A percentile compares a stretch with the other conserved stretches of the same genome.
Evolutionary conservation across 495 filamentous ascomycete species (phyloP).

Genomic region (Aspergillus taichungensis): DNA sequence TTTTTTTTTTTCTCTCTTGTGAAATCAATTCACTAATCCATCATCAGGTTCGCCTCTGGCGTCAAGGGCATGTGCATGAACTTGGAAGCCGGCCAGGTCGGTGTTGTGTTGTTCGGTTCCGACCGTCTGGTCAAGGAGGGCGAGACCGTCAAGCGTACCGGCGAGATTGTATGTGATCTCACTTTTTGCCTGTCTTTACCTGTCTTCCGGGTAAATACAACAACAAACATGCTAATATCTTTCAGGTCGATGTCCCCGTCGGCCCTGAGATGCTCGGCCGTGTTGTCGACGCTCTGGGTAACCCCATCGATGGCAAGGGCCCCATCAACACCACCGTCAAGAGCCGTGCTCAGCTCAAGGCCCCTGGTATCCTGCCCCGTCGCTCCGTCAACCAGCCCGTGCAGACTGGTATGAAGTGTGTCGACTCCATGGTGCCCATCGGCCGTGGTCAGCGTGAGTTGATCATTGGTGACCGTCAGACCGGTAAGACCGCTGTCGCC

Average conservation of each 20-base stretch:
- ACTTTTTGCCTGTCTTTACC: neutral
- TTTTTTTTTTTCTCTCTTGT: conserved; percentile 10
- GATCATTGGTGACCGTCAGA: conserved; percentile 99
- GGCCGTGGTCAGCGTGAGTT: conserved; percentile 99
- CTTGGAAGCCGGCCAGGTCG: conserved; percentile 98
- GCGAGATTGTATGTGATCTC: conserved; percentile 77
- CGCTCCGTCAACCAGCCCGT: conserved; percentile 96
- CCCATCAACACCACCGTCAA: conserved; percentile 84
- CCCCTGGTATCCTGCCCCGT: conserved; percentile 95
- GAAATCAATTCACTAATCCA: conserved; percentile 28
- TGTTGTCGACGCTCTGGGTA: conserved; percentile 96
- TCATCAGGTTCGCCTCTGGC: conserved; percentile 87
- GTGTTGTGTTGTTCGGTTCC: conserved; percentile 99
- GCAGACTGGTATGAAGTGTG: conserved; percentile 97
- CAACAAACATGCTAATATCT: conserved; percentile 13
- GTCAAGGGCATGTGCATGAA: conserved; percentile 99
- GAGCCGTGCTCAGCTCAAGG: conserved; percentile 97
- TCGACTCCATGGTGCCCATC: conserved; percentile 99
- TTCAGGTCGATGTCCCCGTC: conserved; percentile 92
- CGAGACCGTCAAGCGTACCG: conserved; percentile 98
- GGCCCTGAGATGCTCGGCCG: conserved; percentile 88
- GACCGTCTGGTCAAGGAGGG: conserved; percentile 99
- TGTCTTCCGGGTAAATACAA: neutral
- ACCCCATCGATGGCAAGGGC: conserved; percentile 99
- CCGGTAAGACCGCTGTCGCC: conserved; percentile 98